Base-by-base conservation (phyloP, 2,329 filamentous ascomycete species). In the Penicillium sp. region DNA sequence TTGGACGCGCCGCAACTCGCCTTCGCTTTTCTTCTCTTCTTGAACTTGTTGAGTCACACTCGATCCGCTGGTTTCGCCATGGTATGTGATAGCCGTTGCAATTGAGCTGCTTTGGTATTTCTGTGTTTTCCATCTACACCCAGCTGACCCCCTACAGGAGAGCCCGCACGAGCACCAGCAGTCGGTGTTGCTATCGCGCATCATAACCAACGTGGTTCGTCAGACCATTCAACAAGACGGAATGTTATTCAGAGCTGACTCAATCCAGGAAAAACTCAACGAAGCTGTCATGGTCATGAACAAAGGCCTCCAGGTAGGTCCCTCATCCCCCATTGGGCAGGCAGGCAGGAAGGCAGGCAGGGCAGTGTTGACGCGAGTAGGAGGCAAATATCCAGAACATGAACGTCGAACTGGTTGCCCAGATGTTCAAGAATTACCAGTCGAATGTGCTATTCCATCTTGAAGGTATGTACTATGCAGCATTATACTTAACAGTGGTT, bases 341-440 rank as follows among this genome's bases (percentile, higher is more conserved):
- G n/a, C 17, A 18, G 20, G 5, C 8, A n/a, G n/a, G n/a, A 6
- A 8, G n/a, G 7, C n/a, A 13, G 15, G 18, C 9, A 18, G 23
- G 23, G 32, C 18, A 23, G 15, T 42, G 13, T 36, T 54, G 18
- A 48, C 50, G 27, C 5, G 7, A 49, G 5, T 63, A 96, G 89
- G 93, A 97, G 62, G 97, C 97, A 80, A 97, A 97, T 68, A 87
- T 97, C 49, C 90, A 96, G 67, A 99, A 97, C 72, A 97, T 97
- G 91, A 96, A 99, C 68, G 91, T 97, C 29, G 94, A 97, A 76
- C 82, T 97, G 2, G 94, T 97, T 4, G 92, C 93, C 1, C 93
- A 97, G 70, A 99, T 99, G 94, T 99, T 97, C 80, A 97, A 97
- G 78, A 99, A 97, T 75, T 99, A 99, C 71, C 92, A 97, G 72